Base-by-base conservation (phyloP, 164 flowering plant species). In the Macadamia integrifolia region DNA sequence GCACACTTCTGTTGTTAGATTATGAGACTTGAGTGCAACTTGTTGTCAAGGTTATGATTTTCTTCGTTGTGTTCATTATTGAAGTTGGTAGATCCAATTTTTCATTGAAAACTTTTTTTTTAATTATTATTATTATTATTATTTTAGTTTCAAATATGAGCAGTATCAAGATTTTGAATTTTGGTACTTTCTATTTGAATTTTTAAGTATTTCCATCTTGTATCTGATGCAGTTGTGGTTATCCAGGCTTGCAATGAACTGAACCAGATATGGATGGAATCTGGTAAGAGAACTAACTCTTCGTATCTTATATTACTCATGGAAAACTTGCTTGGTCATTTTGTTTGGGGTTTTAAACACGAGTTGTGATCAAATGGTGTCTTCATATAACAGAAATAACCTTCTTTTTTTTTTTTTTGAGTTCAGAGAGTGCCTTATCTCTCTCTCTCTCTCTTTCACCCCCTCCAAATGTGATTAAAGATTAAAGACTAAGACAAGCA, bases 201-300 rank as follows among this genome's bases (percentile, higher is more conserved):
- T 42, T 35, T 42, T 14, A 9, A 13, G 18, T 69, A 23, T 11
- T 69, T 46, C 70, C 28, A 31, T 70, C 55, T 70, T 12, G 28
- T 61, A 64, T 67, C 69, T 82, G 71, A 76, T 73, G 62, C 76
- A 42, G 50, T 74, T 64, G 17, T 81, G 73, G 61, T 73, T 66
- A 58, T 82, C 62, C 92, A 94, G 99, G 99, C 97, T 70, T 92
- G 99, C 91, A 94, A 94, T 78, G 99, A 94, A 77, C 84, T 94
- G 74, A 85, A 72, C 66, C 96, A 90, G 75, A 90, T 92, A 53
- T 94, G 99, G 99, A 90, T 94, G 97, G 99, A 94, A 69, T 94
- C 99, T 69, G 99, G 99, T 94, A 80, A 75, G 83, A 30, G 46
- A 67, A 17, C 35, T 52, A 9, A 60, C 64, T 52, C 40, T 28